A percentile compares a stretch with the other conserved stretches of the same genome.
phyloP scores from a whole-genome alignment of 108 stramenopile genomes.

The Tribonema minus region DNA sequence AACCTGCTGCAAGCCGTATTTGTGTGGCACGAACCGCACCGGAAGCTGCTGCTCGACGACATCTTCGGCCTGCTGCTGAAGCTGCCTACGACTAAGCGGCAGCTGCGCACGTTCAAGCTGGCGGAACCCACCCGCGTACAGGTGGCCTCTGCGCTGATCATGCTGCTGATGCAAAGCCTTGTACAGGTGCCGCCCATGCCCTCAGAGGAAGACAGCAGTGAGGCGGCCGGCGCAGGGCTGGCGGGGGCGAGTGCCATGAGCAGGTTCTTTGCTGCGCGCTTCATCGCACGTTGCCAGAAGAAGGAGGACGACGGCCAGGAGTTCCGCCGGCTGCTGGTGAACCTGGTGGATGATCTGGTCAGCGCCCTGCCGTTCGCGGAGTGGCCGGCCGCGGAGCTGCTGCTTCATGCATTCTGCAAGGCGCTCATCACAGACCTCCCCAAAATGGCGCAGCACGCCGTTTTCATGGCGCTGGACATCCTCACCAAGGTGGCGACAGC shows the following conservation, averaged over 20 bases:
- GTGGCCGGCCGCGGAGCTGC: slow-evolving; percentile 82
- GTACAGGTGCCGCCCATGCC: slow-evolving; percentile 1
- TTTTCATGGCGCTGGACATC: slow-evolving; percentile 71
- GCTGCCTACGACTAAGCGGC: slow-evolving; percentile 71
- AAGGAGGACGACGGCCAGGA: slow-evolving; percentile 53
- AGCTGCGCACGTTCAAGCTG: slow-evolving; percentile 66
- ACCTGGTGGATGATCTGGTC: slow-evolving; percentile 81
- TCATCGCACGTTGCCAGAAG: slow-evolving; percentile 59
- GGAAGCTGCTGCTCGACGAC: slow-evolving; percentile 80
- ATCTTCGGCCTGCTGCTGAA: slow-evolving; percentile 78
- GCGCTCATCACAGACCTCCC: slow-evolving; percentile 12
- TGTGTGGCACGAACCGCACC: slow-evolving; percentile 56
- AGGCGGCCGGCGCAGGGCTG: slow-evolving; percentile 34
- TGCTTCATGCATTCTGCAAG: slow-evolving; percentile 61
- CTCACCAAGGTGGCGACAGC: slow-evolving; percentile 74
- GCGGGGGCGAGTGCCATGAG: slow-evolving; percentile 25
- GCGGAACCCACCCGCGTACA: slow-evolving; percentile 55
- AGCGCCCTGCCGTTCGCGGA: slow-evolving; percentile 68
- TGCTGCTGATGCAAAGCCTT: slow-evolving; percentile 67
- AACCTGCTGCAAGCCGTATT: background rate
- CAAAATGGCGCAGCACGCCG: slow-evolving; percentile 9
- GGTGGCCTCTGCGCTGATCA: slow-evolving; percentile 67
- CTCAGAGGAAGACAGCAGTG: slow-evolving; percentile 6
- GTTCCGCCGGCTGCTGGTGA: slow-evolving; percentile 75
- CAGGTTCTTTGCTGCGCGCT: slow-evolving; percentile 17